phyloP scores from a whole-genome alignment of 225 moss, liverwort and hornwort species.

The Asterella californica region DNA sequence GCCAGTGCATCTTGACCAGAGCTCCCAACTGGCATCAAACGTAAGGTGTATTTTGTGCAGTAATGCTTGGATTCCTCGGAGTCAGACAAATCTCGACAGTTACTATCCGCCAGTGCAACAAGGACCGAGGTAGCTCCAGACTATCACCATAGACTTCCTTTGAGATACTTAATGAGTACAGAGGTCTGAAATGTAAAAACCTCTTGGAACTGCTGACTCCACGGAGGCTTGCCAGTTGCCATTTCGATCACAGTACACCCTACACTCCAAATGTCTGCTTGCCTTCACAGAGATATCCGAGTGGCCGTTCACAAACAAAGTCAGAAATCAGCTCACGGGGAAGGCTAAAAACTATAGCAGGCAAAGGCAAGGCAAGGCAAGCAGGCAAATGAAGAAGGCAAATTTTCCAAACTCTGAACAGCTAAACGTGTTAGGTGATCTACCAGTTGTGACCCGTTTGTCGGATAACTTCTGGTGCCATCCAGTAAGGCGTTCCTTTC shows the following conservation, averaged over 20 bases:
- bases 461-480: slow-evolving; percentile 54
- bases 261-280: slow-evolving; percentile 56
- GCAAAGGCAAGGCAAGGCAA: background rate
- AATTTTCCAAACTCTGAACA: background rate
- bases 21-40: slow-evolving; percentile 13
- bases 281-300: slow-evolving; percentile 31
- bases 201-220: slow-evolving; percentile 78
- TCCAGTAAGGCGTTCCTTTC: slow-evolving; percentile 57
- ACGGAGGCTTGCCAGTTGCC: slow-evolving; percentile 55
- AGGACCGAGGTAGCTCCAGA: background rate
- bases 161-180: background rate
- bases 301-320: background rate
- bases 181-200: slow-evolving; percentile 29
- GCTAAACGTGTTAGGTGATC: background rate
- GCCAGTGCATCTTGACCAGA: slow-evolving; percentile 2
- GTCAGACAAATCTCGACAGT: background rate
- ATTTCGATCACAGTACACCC: slow-evolving; percentile 56
- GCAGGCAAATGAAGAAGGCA: background rate
- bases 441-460: slow-evolving; percentile 55
- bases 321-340: background rate
- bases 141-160: background rate
- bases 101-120: background rate
- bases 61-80: background rate
- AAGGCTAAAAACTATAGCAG: background rate
- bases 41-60: slow-evolving; percentile 21